Evolutionary conservation across 192 early-diverging fungal species (phyloP).

Genomic region (Coemansia erecta): DNA sequence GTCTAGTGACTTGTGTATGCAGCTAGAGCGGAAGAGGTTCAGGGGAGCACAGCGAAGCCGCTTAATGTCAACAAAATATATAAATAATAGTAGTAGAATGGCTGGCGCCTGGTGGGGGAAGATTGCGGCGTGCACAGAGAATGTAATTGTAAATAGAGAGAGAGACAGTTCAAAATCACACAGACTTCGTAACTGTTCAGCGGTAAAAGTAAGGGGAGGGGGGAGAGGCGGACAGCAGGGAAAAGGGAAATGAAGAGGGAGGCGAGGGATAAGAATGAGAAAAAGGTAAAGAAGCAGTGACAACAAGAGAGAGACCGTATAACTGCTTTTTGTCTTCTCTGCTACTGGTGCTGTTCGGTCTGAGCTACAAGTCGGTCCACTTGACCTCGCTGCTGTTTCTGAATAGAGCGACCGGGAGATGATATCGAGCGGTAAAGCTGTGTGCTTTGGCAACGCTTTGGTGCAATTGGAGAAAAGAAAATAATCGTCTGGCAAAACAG

Average conservation of each 20-base stretch:
- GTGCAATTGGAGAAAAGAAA: no score
- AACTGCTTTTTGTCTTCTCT: no score
- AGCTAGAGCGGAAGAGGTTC: background rate
- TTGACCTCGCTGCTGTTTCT: no score
- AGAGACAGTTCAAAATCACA: no score
- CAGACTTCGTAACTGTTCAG: constrained; percentile 2
- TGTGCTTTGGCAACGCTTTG: no score
- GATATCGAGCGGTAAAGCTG: no score
- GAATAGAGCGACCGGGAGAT: no score
- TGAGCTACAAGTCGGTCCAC: no score
- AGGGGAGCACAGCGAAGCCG: background rate
- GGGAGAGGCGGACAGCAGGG: background rate
- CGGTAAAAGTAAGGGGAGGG: background rate
- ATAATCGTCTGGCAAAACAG: no score
- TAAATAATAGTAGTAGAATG: background rate
- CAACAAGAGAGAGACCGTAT: no score
- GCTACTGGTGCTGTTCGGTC: no score
- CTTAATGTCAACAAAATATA: background rate
- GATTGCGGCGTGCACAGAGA: background rate
- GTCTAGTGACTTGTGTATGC: no score
- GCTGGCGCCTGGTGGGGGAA: background rate
- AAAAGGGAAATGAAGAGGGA: constrained; percentile 8
- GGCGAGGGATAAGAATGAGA: constrained; percentile 2
- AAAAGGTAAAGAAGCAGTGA: background rate
- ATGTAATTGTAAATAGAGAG: constrained; percentile 3